phyloP scores from a whole-genome alignment of 192 early-diverging fungal genomes.

The Umbelopsis ramanniana region DNA sequence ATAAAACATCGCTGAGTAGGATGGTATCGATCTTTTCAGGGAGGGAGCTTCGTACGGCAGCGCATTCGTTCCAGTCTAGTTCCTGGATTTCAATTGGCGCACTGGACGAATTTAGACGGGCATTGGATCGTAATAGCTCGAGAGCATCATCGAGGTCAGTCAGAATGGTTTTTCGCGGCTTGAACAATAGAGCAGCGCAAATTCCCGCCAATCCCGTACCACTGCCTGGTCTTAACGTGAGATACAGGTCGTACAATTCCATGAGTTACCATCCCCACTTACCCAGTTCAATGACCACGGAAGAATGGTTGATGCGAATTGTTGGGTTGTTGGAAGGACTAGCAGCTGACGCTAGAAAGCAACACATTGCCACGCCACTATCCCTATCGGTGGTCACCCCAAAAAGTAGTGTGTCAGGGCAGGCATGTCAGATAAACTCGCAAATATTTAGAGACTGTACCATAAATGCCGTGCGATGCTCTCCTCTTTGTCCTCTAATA shows the following conservation, averaged over 20 bases:
- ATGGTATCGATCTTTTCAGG: slow-evolving; percentile 26
- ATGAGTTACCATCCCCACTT: background rate
- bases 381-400: slow-evolving; percentile 23
- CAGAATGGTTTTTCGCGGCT: slow-evolving; percentile 20
- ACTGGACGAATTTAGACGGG: background rate
- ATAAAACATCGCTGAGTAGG: slow-evolving; percentile 38
- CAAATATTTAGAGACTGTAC: background rate
- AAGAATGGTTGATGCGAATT: background rate
- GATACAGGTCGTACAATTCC: background rate
- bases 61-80: slow-evolving; percentile 28
- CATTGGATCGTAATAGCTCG: slow-evolving; percentile 32
- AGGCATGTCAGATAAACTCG: background rate
- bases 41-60: background rate
- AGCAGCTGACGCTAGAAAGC: background rate
- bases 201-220: slow-evolving; percentile 40
- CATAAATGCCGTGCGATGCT: slow-evolving; percentile 42
- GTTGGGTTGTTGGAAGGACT: background rate
- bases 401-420: background rate
- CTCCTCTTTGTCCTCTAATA: slow-evolving; percentile 37
- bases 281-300: slow-evolving; percentile 32
- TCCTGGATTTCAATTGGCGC: slow-evolving; percentile 22
- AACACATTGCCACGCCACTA: slow-evolving; percentile 39
- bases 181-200: slow-evolving; percentile 25
- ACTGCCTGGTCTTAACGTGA: slow-evolving; percentile 20
- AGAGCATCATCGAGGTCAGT: slow-evolving; percentile 34